Evolutionary conservation across 768 basidiomycete genomes (phyloP).

Genomic region (Multifurca ochricompacta): DNA sequence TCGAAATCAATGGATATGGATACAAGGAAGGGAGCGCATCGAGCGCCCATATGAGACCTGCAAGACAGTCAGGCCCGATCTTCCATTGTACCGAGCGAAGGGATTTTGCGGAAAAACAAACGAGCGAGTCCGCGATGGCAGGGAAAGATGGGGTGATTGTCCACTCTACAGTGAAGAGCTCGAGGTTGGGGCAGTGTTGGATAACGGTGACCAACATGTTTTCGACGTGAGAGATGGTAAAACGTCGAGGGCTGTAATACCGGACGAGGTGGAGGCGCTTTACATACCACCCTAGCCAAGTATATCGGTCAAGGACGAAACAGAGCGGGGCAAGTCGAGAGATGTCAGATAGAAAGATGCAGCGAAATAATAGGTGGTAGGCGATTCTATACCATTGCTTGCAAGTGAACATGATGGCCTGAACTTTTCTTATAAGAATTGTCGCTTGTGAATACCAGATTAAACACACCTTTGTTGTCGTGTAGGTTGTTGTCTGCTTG

Average conservation of each 20-base stretch:
- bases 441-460: not conserved
- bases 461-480: slow-evolving; percentile 54
- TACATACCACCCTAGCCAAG: slow-evolving; percentile 62
- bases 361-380: slow-evolving; percentile 60
- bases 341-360: slow-evolving; percentile 59
- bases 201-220: slow-evolving; percentile 51
- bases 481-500: slow-evolving; percentile 53
- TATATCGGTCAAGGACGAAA: slow-evolving; percentile 41
- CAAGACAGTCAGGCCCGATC: slow-evolving; percentile 44
- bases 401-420: slow-evolving; percentile 68
- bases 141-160: slow-evolving; percentile 54
- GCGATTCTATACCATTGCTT: slow-evolving; percentile 54
- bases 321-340: slow-evolving; percentile 45
- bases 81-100: slow-evolving; percentile 58
- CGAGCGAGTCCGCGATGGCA: slow-evolving; percentile 56
- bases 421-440: not conserved
- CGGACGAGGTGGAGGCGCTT: slow-evolving; percentile 62
- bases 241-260: slow-evolving; percentile 35
- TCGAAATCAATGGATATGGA: slow-evolving; percentile 50
- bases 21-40: slow-evolving; percentile 51
- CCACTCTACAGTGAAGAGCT: slow-evolving; percentile 64
- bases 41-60: slow-evolving; percentile 68
- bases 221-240: slow-evolving; percentile 43
- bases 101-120: slow-evolving; percentile 39
- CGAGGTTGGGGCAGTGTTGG: slow-evolving; percentile 60